Percentiles rank a stretch among this genome's conserved stretches.
These are phyloP conservation scores for Paraconiothyrium brasiliense DNA, from an alignment of 2,329 filamentous ascomycete genomes.

Conservation along the genomic window DNA sequence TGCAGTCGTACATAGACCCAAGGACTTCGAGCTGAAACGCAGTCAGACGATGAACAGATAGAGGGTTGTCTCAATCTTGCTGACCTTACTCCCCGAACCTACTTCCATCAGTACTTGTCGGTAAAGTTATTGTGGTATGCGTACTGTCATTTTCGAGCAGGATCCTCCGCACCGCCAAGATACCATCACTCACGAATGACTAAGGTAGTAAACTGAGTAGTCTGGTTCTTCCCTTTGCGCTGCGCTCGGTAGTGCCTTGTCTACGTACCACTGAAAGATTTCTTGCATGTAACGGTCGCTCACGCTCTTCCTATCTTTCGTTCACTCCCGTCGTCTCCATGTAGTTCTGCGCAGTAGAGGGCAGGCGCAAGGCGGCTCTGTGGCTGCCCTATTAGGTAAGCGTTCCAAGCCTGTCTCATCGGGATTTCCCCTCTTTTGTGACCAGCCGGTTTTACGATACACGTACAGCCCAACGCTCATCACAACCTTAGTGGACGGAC, in stretches of 20 bases:
- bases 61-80: background rate
- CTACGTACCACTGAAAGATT: background rate
- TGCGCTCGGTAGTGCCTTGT: background rate
- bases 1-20: no score
- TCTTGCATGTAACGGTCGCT: background rate
- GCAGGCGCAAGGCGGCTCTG: background rate
- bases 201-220: background rate
- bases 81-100: background rate
- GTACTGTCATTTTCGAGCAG: slow-evolving; percentile 12
- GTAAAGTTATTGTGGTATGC: slow-evolving; percentile 3
- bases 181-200: slow-evolving; percentile 1
- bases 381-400: background rate
- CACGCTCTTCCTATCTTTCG: background rate
- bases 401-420: background rate
- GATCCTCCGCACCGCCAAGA: background rate
- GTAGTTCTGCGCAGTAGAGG: background rate
- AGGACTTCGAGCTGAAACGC: background rate
- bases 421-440: slow-evolving; percentile 13
- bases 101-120: background rate
- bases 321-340: background rate
- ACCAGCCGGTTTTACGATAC: slow-evolving; percentile 13
- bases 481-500: slow-evolving; percentile 4
- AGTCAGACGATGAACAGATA: background rate
- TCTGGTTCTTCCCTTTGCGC: background rate
- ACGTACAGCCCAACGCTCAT: slow-evolving; percentile 9